A percentile compares a stretch with the other conserved stretches of the same genome.
These are phyloP conservation scores for Coemansia sp. DNA, from an alignment of 371 early-diverging fungal genomes.

Conservation along the genomic window DNA sequence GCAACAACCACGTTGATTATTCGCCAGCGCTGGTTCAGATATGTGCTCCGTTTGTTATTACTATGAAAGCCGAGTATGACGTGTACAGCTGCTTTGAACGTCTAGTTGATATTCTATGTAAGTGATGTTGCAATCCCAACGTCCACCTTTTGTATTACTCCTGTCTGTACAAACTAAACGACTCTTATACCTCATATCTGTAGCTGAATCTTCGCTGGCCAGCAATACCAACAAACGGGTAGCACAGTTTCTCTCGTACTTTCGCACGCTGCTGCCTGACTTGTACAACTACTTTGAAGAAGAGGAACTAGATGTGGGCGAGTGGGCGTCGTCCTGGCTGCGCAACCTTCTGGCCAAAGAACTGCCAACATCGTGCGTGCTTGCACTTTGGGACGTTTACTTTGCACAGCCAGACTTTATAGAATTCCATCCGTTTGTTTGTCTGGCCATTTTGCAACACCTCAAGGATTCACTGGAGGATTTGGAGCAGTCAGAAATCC, in stretches of 20 bases:
- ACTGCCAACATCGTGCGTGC: slow-evolving; percentile 71
- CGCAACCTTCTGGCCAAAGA: slow-evolving; percentile 76
- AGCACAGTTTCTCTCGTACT: slow-evolving; percentile 58
- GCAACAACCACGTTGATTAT: slow-evolving; percentile 76
- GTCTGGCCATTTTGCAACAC: slow-evolving; percentile 68
- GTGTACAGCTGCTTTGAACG: slow-evolving; percentile 80
- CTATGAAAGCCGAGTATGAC: slow-evolving; percentile 72
- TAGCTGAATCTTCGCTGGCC: slow-evolving; percentile 28
- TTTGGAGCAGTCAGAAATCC: slow-evolving; percentile 87
- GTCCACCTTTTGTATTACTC: neutral
- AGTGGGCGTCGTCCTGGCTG: slow-evolving; percentile 90
- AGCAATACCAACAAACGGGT: slow-evolving; percentile 49
- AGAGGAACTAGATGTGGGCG: slow-evolving; percentile 88
- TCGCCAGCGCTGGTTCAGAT: slow-evolving; percentile 71
- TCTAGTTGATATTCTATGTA: slow-evolving; percentile 69
- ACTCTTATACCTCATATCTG: neutral
- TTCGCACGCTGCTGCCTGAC: slow-evolving; percentile 58
- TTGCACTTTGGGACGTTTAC: slow-evolving; percentile 85
- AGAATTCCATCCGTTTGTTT: slow-evolving; percentile 76
- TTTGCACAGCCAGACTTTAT: slow-evolving; percentile 70
- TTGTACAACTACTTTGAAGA: slow-evolving; percentile 89
- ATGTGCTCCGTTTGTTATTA: slow-evolving; percentile 82
- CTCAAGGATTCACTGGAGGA: slow-evolving; percentile 83
- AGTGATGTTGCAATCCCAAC: neutral
- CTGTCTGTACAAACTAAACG: neutral